Conservation (phyloP, 345 rosid genomes). For the Lepidium didymum region DNA sequence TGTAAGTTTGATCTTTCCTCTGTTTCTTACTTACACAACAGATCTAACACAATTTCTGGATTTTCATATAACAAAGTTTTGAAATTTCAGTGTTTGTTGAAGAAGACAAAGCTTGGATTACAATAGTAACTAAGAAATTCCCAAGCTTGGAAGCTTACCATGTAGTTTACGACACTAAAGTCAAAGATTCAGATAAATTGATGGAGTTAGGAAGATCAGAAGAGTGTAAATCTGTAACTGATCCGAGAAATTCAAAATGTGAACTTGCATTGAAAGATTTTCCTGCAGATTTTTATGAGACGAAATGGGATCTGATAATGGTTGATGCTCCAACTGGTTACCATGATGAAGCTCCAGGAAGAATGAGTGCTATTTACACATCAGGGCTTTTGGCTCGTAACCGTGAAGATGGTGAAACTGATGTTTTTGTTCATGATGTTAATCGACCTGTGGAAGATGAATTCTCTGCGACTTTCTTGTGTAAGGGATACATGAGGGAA, state of each 20-base stretch:
- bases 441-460: conserved; percentile 69
- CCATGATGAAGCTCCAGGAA: conserved; percentile 76
- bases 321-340: conserved; percentile 90
- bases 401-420: conserved; percentile 60
- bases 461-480: conserved; percentile 67
- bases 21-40: background rate
- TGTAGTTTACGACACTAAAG: conserved; percentile 70
- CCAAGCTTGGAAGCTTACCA: conserved; percentile 70
- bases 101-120: conserved; percentile 85
- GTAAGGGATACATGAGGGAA: conserved; percentile 64
- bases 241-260: conserved; percentile 71
- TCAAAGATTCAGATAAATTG: conserved; percentile 55
- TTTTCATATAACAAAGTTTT: background rate
- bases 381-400: conserved; percentile 89
- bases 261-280: conserved; percentile 67
- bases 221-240: conserved; percentile 57
- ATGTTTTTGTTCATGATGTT: conserved; percentile 86
- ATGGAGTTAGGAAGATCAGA: conserved; percentile 59
- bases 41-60: background rate
- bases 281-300: conserved; percentile 63
- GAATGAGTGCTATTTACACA: conserved; percentile 86
- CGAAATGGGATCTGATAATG: conserved; percentile 84
- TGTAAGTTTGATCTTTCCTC: conserved; percentile 19
- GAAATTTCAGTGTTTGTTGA: conserved; percentile 48
- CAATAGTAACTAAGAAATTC: conserved; percentile 47